Percentiles rank a stretch among this genome's conserved stretches.
Evolutionary conservation across 345 rosid species (phyloP).

Genomic region (Brassica cretica): DNA sequence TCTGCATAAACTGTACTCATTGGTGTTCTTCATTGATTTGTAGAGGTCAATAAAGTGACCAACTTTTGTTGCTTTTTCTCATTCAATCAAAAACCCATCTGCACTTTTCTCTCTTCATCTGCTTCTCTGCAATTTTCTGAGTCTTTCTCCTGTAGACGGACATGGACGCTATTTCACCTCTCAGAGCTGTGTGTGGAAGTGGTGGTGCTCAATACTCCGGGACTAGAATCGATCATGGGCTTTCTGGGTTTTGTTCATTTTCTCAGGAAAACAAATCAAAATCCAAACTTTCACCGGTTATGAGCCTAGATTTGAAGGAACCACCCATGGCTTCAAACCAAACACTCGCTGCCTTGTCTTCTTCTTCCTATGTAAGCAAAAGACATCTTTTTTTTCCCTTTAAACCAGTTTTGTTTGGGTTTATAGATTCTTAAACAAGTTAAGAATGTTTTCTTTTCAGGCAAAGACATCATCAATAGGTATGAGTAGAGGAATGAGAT

Average conservation of each 20-base stretch:
- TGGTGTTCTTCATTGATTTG: constrained; percentile 13
- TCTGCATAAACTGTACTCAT: constrained; percentile 19
- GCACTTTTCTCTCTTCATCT: background rate
- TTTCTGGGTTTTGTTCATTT: constrained; percentile 31
- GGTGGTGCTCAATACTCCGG: background rate
- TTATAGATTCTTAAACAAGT: constrained; percentile 1
- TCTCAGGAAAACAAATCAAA: constrained; percentile 31
- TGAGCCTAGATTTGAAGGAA: constrained; percentile 44
- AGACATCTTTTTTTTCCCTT: background rate
- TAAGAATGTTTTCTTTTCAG: constrained; percentile 15
- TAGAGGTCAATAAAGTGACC: constrained; percentile 28
- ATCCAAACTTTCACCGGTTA: constrained; percentile 32
- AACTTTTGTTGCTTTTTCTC: background rate
- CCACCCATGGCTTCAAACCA: constrained; percentile 35
- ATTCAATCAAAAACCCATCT: background rate
- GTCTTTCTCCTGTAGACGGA: background rate
- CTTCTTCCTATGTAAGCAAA: constrained; percentile 44
- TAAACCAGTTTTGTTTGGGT: background rate
- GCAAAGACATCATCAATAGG: constrained; percentile 46
- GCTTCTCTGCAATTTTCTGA: background rate
- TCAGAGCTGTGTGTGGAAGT: constrained; percentile 4
- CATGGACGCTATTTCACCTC: constrained; percentile 32
- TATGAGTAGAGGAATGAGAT: constrained; percentile 54
- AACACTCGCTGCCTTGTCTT: constrained; percentile 28
- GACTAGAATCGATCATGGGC: constrained; percentile 32